Evolutionary conservation across 768 basidiomycete genomes (phyloP), one percentile per base, ranked within the genome.

Genomic region (Pisolithus tinctorius): DNA sequence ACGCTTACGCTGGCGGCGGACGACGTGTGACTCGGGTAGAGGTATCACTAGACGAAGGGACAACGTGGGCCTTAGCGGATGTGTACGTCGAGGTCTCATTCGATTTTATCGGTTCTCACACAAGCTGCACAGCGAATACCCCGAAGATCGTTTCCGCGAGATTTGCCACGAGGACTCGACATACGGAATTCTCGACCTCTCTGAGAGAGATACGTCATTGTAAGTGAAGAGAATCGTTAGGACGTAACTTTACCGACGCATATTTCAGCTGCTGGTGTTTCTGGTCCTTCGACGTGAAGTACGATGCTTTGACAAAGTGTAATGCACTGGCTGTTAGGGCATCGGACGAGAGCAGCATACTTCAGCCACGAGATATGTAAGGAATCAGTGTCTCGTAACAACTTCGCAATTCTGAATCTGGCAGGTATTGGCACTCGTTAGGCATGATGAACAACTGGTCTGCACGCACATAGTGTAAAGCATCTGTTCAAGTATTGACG

Each of bases 1-100:
- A 83, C 49, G 82, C 82, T 3, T 85, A 84, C 59, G 69, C 73
- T 25, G 83, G 83, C 10, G 81, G 82, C 6, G 82, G 82, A 4
- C 70, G 78, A 7, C 70, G 81, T 16, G 69, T 85, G 17, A 76
- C 74, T 4, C 72, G 82, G 14, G 77, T 83, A 26, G 82, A 85
- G 53, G 48, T 83, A 38, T 78, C 80, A 6, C 56, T 79, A 7
- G 79, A 84, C 54, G 73, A 78, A 23, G 82, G 81, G 1, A 50
- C 51, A 16, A 69, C 69, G 1, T 84, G 82, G 82, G 53, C 44
- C 7, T 63, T 81, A 14, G 72, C 74, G 6, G 57, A 59, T n/a
- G 63, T 77, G 70, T 70, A 48, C 14, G 61, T 51, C 10, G 38
- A 17, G 43, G 17, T 20, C 40, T 48, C 42, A 13, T 29, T 37